Evolutionary conservation across 768 basidiomycete species (phyloP).

Genomic region (Xerocomellus chrysenteron): DNA sequence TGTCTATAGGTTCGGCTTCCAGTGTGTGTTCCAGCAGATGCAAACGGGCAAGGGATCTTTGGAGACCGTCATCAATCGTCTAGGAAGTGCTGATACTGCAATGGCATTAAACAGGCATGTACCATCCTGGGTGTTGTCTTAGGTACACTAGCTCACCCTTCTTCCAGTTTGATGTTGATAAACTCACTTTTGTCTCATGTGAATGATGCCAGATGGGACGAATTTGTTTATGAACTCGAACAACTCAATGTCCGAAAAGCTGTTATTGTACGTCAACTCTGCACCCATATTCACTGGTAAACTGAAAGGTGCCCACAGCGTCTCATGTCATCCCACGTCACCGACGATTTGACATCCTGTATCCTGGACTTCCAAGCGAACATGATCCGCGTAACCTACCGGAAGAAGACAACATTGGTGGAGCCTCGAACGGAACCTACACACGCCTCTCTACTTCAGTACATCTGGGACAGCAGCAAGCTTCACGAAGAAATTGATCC

Average conservation of each 20-base stretch:
- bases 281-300: background rate
- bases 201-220: slow-evolving; percentile 75
- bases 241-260: slow-evolving; percentile 76
- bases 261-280: slow-evolving; percentile 60
- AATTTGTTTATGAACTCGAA: slow-evolving; percentile 74
- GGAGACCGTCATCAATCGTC: slow-evolving; percentile 77
- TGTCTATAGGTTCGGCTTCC: slow-evolving; percentile 82
- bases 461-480: slow-evolving; percentile 67
- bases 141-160: slow-evolving; percentile 6
- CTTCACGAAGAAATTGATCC: slow-evolving; percentile 52
- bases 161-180: slow-evolving; percentile 79
- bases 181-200: slow-evolving; percentile 81
- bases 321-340: slow-evolving; percentile 78
- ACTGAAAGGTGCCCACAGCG: slow-evolving; percentile 44
- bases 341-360: slow-evolving; percentile 79
- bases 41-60: slow-evolving; percentile 65
- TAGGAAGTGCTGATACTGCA: slow-evolving; percentile 80
- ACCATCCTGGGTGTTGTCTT: background rate
- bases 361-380: slow-evolving; percentile 89
- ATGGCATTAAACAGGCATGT: slow-evolving; percentile 79
- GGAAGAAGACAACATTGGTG: slow-evolving; percentile 77
- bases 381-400: slow-evolving; percentile 73
- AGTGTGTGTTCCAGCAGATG: slow-evolving; percentile 81
- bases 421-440: slow-evolving; percentile 62
- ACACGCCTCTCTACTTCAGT: slow-evolving; percentile 56